Percentiles rank a stretch among this genome's conserved stretches.
phyloP scores from a whole-genome alignment of 2,329 filamentous ascomycete genomes.

The Curvularia sp. region DNA sequence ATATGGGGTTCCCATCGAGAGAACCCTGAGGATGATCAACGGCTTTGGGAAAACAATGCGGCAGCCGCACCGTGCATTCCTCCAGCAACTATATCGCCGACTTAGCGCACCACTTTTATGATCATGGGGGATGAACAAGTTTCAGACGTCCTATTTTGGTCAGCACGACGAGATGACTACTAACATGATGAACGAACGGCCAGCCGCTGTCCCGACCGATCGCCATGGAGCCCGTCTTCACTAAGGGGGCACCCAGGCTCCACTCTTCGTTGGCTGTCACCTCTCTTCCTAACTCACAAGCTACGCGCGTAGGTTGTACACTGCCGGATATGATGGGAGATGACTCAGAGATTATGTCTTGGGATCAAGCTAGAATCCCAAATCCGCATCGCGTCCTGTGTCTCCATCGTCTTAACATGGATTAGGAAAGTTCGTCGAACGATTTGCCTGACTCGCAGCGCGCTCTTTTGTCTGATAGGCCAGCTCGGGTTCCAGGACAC shows the following conservation, averaged over 20 bases:
- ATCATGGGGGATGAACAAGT: slow-evolving; percentile 3
- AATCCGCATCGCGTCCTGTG: background rate
- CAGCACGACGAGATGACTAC: slow-evolving; percentile 2
- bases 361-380: background rate
- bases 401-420: background rate
- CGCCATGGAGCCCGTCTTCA: background rate
- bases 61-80: slow-evolving; percentile 1
- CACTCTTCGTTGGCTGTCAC: slow-evolving; percentile 19
- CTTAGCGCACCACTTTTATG: slow-evolving; percentile 11
- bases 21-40: slow-evolving; percentile 19
- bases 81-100: background rate
- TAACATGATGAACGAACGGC: slow-evolving; percentile 7
- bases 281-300: slow-evolving; percentile 12
- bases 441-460: slow-evolving; percentile 14
- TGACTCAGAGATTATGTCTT: slow-evolving; percentile 15
- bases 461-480: background rate
- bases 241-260: slow-evolving; percentile 15
- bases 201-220: slow-evolving; percentile 4
- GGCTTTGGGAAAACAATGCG: slow-evolving; percentile 22
- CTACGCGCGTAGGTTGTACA: slow-evolving; percentile 6
- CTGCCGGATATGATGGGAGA: slow-evolving; percentile 15
- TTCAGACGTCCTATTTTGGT: slow-evolving; percentile 5
- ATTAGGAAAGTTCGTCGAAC: slow-evolving; percentile 7
- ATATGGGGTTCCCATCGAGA: slow-evolving; percentile 14
- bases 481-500: background rate